phyloP scores from a whole-genome alignment of 2,329 filamentous ascomycete genomes.

The Pseudogymnoascus pannorum region DNA sequence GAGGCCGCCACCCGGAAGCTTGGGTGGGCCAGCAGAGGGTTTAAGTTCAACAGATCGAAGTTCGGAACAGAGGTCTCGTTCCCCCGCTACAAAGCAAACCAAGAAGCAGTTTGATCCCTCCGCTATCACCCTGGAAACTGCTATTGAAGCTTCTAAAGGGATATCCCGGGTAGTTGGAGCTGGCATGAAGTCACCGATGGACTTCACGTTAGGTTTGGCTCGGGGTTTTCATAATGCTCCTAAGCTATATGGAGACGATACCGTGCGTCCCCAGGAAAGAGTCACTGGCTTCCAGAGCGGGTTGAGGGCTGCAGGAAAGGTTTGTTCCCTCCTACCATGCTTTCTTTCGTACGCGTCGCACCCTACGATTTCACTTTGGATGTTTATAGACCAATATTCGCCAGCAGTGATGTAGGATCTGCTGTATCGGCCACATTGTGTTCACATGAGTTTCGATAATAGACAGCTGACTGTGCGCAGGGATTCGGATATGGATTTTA shows the following conservation, averaged over 20 bases:
- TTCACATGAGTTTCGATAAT: not conserved
- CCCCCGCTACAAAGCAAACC: conserved; percentile 20
- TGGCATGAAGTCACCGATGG: conserved; percentile 74
- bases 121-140: conserved; percentile 42
- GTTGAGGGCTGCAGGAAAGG: conserved; percentile 67
- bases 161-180: conserved; percentile 57
- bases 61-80: conserved; percentile 15
- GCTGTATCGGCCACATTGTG: not conserved
- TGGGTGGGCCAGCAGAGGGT: conserved; percentile 15
- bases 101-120: conserved; percentile 28
- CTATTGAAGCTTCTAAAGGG: conserved; percentile 41
- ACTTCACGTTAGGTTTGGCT: conserved; percentile 74
- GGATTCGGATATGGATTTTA: conserved; percentile 54
- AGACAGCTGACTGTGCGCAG: not conserved
- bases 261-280: conserved; percentile 68
- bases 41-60: conserved; percentile 15
- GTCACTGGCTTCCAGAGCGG: conserved; percentile 73
- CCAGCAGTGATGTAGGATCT: not conserved
- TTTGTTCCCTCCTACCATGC: conserved; percentile 19
- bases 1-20: conserved; percentile 12
- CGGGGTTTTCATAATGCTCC: conserved; percentile 87
- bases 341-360: not conserved
- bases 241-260: conserved; percentile 76
- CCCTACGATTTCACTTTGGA: not conserved
- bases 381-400: not conserved